Evolutionary conservation across 441 rosid genomes (phyloP).

Genomic region (Cnidoscolus chayamansa): DNA sequence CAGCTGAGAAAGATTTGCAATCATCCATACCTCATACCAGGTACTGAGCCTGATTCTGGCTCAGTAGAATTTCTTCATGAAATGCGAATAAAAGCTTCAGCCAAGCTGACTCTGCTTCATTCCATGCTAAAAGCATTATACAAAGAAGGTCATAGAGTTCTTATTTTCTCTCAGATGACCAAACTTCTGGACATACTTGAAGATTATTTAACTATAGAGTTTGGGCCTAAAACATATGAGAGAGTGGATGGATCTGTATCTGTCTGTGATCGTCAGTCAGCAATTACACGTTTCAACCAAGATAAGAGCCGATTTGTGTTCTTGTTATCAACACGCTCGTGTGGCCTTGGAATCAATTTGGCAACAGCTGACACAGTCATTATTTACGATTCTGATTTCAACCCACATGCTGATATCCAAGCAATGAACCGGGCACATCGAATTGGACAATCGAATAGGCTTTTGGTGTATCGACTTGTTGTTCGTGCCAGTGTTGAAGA

Average conservation of each 20-base stretch:
- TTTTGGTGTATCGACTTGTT: slow-evolving; percentile 97
- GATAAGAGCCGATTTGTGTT: slow-evolving; percentile 97
- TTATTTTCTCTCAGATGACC: slow-evolving; percentile 99
- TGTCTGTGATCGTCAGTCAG: slow-evolving; percentile 94
- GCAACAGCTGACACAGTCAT: slow-evolving; percentile 98
- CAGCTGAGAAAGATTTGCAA: slow-evolving; percentile 99
- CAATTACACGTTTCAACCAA: slow-evolving; percentile 92
- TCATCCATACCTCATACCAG: slow-evolving; percentile 99
- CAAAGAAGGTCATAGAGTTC: slow-evolving; percentile 97
- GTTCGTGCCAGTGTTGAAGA: slow-evolving; percentile 99
- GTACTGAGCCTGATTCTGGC: slow-evolving; percentile 99
- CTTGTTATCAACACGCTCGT: slow-evolving; percentile 95
- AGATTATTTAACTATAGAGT: slow-evolving; percentile 90
- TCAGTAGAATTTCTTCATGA: slow-evolving; percentile 97
- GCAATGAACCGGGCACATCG: slow-evolving; percentile 99
- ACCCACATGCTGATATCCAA: slow-evolving; percentile 99
- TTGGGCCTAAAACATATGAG: slow-evolving; percentile 97
- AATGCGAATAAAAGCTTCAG: slow-evolving; percentile 99
- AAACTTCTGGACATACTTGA: slow-evolving; percentile 99
- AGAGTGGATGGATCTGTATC: slow-evolving; percentile 99
- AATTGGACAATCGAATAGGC: slow-evolving; percentile 95
- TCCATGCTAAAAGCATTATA: slow-evolving; percentile 85
- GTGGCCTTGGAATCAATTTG: slow-evolving; percentile 99
- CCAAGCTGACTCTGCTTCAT: slow-evolving; percentile 93
- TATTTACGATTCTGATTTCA: slow-evolving; percentile 99